Evolutionary conservation across 129 eudicot species (phyloP).

Genomic region (Escallonia herrerae): DNA sequence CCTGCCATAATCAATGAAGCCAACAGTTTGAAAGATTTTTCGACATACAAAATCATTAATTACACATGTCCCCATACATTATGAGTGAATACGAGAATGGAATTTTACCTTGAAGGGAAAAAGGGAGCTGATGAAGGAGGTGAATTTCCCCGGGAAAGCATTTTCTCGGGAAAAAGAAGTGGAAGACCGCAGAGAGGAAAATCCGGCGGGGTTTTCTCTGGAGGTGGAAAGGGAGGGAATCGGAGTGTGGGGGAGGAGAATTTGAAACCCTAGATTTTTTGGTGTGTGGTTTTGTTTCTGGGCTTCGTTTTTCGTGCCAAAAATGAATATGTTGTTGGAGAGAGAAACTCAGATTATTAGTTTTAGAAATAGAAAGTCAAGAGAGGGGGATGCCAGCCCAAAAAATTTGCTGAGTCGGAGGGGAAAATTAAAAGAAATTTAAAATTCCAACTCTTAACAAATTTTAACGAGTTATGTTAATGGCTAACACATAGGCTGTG

Average conservation of each 20-base stretch:
- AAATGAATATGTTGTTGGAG: not conserved
- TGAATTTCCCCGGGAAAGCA: slow-evolving; percentile 30
- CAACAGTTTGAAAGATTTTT: not conserved
- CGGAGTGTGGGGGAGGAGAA: slow-evolving; percentile 12
- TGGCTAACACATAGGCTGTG: too few species aligned
- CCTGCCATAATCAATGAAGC: slow-evolving; percentile 20
- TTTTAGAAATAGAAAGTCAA: slow-evolving; percentile 4
- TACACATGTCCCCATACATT: not conserved
- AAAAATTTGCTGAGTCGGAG: too few species aligned
- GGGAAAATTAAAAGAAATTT: too few species aligned
- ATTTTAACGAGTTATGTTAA: too few species aligned
- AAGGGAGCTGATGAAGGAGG: slow-evolving; percentile 29
- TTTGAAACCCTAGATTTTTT: slow-evolving; percentile 49
- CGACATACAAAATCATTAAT: not conserved
- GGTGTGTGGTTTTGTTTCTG: not conserved
- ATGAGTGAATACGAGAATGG: not conserved
- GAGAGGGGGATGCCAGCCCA: too few species aligned
- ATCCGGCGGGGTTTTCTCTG: not conserved
- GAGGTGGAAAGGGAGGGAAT: slow-evolving; percentile 4
- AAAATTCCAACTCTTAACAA: too few species aligned
- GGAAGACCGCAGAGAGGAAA: slow-evolving; percentile 29
- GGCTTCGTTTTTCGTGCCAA: not conserved
- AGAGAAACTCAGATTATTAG: slow-evolving; percentile 18
- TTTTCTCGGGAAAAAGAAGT: slow-evolving; percentile 14
- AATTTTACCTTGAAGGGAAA: not conserved